A percentile compares a stretch with the other conserved stretches of the same genome.
These are phyloP conservation scores for Chrysosporium queenslandicum DNA, from an alignment of 2,329 filamentous ascomycete species.

Conservation along the genomic window DNA sequence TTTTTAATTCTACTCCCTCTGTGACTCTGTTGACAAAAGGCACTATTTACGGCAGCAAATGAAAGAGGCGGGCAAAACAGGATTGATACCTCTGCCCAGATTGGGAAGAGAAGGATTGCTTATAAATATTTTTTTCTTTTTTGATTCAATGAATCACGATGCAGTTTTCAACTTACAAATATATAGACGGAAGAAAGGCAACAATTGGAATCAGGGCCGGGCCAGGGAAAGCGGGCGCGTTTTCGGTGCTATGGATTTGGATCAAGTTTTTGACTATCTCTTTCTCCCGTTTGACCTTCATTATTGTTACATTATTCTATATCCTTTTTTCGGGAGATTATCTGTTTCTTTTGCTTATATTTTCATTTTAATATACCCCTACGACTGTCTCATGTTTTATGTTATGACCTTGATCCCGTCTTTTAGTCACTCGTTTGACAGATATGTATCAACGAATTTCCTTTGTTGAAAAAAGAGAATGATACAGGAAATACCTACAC, in stretches of 20 bases:
- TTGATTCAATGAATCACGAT: background rate
- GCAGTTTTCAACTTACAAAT: background rate
- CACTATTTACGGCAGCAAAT: background rate
- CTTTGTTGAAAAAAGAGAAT: background rate
- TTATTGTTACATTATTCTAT: constrained; percentile 7
- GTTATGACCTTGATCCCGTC: background rate
- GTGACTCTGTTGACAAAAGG: background rate
- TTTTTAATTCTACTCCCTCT: background rate
- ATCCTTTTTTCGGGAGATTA: constrained; percentile 1
- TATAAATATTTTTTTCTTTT: background rate
- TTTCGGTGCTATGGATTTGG: constrained; percentile 7
- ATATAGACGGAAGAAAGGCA: constrained; percentile 8
- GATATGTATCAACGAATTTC: constrained; percentile 5
- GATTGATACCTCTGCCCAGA: background rate
- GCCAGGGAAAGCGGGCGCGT: background rate
- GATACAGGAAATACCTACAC: background rate
- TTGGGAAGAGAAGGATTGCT: background rate
- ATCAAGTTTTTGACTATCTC: background rate
- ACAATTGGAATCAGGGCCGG: background rate
- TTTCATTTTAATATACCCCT: background rate
- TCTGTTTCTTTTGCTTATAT: background rate
- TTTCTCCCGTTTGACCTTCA: background rate
- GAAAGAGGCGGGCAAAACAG: background rate
- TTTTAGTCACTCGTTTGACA: background rate
- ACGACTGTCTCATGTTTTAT: background rate